Evolutionary conservation across 2,329 filamentous ascomycete species (phyloP).

Genomic region (Lecanicillium sp.): DNA sequence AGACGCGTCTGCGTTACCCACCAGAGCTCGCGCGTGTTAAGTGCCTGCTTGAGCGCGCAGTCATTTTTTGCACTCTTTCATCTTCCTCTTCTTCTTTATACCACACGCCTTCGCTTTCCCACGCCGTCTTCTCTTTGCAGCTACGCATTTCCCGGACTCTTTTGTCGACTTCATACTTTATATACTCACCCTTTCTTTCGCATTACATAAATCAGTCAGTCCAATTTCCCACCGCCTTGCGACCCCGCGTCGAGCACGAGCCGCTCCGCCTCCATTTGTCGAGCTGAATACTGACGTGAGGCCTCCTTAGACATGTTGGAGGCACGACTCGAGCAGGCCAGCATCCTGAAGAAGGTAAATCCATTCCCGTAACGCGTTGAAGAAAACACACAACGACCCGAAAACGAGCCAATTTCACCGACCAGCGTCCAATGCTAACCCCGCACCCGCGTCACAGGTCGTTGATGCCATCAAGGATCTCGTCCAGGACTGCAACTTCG

Average conservation of each 20-base stretch:
- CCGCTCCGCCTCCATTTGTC: background rate
- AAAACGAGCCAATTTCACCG: too few species aligned
- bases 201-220: constrained; percentile 9
- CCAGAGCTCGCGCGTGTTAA: constrained; percentile 27
- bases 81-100: background rate
- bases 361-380: too few species aligned
- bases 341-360: constrained; percentile 84
- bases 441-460: constrained; percentile 51
- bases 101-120: background rate
- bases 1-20: constrained; percentile 27
- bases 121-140: background rate
- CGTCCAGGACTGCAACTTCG: constrained; percentile 99
- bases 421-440: too few species aligned
- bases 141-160: background rate
- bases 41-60: constrained; percentile 23
- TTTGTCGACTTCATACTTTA: background rate
- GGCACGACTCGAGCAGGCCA: constrained; percentile 92
- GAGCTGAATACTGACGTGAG: background rate
- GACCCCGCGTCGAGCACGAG: background rate
- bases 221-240: background rate
- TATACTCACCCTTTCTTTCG: background rate
- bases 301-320: constrained; percentile 66
- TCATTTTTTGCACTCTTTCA: constrained; percentile 10
- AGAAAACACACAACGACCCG: background rate
- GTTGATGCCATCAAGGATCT: constrained; percentile 99